These are phyloP conservation scores for Trichoderma endophyticum DNA, from an alignment of 2,329 filamentous ascomycete genomes.

Conservation along the genomic window DNA sequence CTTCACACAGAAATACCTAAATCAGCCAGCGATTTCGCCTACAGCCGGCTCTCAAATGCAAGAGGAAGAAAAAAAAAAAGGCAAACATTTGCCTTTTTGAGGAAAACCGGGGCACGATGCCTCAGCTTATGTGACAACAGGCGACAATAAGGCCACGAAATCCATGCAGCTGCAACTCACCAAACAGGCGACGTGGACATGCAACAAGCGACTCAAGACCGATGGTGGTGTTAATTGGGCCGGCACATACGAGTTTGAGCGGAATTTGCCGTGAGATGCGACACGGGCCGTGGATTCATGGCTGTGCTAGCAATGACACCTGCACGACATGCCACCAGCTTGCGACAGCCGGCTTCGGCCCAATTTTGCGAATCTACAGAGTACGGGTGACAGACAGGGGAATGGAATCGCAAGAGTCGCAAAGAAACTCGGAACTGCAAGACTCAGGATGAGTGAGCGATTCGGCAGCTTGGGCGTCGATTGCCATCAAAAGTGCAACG, in stretches of 20 bases:
- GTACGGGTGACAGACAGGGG: too few species aligned
- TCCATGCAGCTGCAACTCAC: not conserved
- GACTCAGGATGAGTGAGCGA: not conserved
- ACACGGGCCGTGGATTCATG: not conserved
- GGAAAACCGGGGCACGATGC: not conserved
- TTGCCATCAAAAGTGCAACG: not conserved
- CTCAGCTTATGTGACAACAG: not conserved
- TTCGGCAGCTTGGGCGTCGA: not conserved
- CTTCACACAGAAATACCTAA: not conserved
- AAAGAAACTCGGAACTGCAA: not conserved
- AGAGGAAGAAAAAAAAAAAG: not conserved
- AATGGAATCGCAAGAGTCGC: not conserved
- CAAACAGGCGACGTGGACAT: not conserved
- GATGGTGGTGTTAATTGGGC: not conserved
- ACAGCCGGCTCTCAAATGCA: not conserved
- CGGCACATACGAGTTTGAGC: not conserved
- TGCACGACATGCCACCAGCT: not conserved
- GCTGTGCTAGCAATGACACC: conserved; percentile 5
- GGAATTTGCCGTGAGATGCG: not conserved
- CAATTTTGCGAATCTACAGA: not conserved
- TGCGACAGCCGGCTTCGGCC: not conserved
- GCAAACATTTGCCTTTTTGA: not conserved
- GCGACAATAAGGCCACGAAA: not conserved
- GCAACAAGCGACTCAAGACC: not conserved
- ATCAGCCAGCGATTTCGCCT: not conserved